These are phyloP conservation scores for Aaosphaeria arxii DNA, from an alignment of 2,329 filamentous ascomycete genomes.

Conservation along the genomic window DNA sequence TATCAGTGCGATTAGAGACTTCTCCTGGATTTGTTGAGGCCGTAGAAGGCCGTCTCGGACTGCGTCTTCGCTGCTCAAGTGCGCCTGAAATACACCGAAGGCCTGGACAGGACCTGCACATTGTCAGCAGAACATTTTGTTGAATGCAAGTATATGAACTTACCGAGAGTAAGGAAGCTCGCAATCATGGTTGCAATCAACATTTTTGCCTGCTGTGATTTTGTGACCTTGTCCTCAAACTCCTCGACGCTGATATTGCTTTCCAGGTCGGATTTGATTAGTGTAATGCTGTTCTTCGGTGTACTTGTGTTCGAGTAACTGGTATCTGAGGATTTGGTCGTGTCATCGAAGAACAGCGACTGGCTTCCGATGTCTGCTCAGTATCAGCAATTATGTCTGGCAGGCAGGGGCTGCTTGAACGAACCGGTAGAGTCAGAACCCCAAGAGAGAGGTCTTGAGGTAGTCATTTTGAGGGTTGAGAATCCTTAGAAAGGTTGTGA, in stretches of 20 bases:
- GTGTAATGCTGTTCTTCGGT: no score
- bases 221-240: conserved; percentile 9
- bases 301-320: no score
- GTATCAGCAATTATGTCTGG: no score
- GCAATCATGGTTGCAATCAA: conserved; percentile 11
- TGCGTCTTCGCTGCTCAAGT: conserved; percentile 15
- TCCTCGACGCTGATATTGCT: neutral
- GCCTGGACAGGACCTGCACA: conserved; percentile 13
- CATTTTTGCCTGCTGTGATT: conserved; percentile 11
- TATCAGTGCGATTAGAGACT: conserved; percentile 14
- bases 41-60: conserved; percentile 11
- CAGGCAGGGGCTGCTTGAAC: no score
- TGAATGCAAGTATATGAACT: neutral
- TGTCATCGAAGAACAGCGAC: no score
- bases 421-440: no score
- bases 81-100: conserved; percentile 19
- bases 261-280: neutral
- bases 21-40: conserved; percentile 5
- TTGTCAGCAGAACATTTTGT: conserved; percentile 2
- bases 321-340: no score
- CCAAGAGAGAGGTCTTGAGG: no score
- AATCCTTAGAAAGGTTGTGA: no score
- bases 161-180: conserved; percentile 10
- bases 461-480: no score
- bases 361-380: no score